Evolutionary conservation across 192 early-diverging fungal genomes (phyloP).

Genomic region (Spizellomyces punctatus): DNA sequence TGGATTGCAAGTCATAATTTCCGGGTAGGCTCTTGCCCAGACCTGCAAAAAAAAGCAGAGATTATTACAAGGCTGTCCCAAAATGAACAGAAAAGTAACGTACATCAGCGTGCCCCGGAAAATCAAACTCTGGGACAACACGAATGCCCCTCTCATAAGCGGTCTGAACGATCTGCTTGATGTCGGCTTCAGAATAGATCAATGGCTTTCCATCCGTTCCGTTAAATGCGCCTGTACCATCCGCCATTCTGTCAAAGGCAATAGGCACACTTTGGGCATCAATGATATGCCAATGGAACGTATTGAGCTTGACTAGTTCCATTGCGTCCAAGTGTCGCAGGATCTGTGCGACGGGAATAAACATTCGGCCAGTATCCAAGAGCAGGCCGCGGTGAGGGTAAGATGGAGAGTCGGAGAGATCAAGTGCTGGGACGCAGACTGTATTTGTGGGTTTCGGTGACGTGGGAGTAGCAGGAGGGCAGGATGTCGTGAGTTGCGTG

Average conservation of each 20-base stretch:
- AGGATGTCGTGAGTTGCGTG: neutral
- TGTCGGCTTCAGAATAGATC: slow-evolving; percentile 72
- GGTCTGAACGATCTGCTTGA: slow-evolving; percentile 71
- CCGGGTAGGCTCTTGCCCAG: slow-evolving; percentile 20
- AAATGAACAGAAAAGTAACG: too few species aligned
- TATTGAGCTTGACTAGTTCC: slow-evolving; percentile 31
- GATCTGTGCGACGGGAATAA: slow-evolving; percentile 32
- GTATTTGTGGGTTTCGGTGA: neutral
- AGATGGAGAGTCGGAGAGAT: slow-evolving; percentile 32
- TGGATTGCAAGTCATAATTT: slow-evolving; percentile 19
- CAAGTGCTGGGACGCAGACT: neutral
- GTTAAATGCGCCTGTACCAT: neutral
- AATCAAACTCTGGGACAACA: slow-evolving; percentile 91
- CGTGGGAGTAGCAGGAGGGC: neutral
- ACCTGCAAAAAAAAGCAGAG: neutral
- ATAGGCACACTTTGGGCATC: slow-evolving; percentile 36
- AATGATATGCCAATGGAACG: slow-evolving; percentile 46
- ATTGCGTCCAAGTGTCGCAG: slow-evolving; percentile 30
- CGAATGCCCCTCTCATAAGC: slow-evolving; percentile 76
- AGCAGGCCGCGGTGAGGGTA: slow-evolving; percentile 33
- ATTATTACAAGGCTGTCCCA: too few species aligned
- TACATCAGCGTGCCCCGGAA: slow-evolving; percentile 75
- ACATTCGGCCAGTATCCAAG: slow-evolving; percentile 46
- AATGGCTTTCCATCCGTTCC: neutral
- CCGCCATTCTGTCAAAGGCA: neutral